Evolutionary conservation across 106 monocot genomes (phyloP).

Genomic region (Amphibolis antarctica): DNA sequence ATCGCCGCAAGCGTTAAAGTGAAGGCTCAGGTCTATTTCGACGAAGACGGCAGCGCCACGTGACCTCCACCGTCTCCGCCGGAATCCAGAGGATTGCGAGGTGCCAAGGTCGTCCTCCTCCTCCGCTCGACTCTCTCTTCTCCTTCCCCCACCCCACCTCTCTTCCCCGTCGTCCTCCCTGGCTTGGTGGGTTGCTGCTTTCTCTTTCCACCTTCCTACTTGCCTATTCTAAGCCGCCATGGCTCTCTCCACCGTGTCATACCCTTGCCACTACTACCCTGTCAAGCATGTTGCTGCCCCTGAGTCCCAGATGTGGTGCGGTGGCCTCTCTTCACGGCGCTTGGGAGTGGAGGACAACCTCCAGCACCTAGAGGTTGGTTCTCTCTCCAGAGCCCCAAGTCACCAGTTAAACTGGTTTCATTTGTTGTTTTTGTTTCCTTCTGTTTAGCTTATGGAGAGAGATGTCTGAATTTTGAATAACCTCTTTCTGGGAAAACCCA

Average conservation of each 20-base stretch:
- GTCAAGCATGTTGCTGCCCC: conserved; percentile 13
- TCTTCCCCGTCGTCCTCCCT: background rate
- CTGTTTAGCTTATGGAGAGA: no score
- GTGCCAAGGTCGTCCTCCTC: no score
- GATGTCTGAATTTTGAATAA: no score
- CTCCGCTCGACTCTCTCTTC: background rate
- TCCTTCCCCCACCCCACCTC: background rate
- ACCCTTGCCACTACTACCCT: conserved; percentile 36
- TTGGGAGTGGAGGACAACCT: conserved; percentile 11
- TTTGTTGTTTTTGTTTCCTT: background rate
- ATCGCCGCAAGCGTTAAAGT: no score
- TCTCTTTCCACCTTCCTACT: conserved; percentile 1
- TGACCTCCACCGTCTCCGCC: background rate
- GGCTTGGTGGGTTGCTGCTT: background rate
- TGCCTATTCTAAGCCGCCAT: conserved; percentile 15
- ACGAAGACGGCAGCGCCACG: no score
- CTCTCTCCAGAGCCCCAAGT: background rate
- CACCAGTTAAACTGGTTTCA: background rate
- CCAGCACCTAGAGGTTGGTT: conserved; percentile 33
- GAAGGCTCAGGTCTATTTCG: no score
- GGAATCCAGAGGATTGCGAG: background rate
- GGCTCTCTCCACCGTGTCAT: conserved; percentile 45
- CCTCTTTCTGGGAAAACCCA: no score
- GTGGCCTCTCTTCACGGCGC: conserved; percentile 10
- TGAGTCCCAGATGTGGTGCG: conserved; percentile 20